Base-by-base conservation (phyloP, 2,329 filamentous ascomycete genomes). In the Metarhizium robertsii region DNA sequence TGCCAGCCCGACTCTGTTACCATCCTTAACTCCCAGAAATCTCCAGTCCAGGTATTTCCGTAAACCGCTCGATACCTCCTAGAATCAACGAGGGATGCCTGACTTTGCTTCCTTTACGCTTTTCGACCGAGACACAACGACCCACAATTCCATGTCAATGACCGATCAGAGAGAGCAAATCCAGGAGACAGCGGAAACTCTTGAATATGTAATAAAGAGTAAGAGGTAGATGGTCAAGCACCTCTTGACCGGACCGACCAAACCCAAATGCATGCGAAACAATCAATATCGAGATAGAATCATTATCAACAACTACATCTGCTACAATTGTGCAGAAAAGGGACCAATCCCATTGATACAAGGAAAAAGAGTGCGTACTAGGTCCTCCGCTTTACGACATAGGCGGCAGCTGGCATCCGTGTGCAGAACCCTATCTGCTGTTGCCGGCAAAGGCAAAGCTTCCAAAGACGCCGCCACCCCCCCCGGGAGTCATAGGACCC, bases 401-500 rank as follows among this genome's bases (percentile, higher is more conserved):
- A 54, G 52, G 47, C 42, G 50, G 55, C 34, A 52, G 50, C 53
- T 54, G 52, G 55, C 57, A 61, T 53, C 51, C 53, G 36, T 29
- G 29, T 20, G 55, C 58, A 59, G 58, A 57, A 38, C 59, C 58
- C 63, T 66, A 73, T 61, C 71, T 69, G 62, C 65, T 68, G 55
- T 64, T 65, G 56, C 71, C 73, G 40, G 68, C 71, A 70, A 81
- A 80, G 57, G 78, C 75, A 71, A 92, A 92, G 67, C 78, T 81
- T 50, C 89, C 89, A 75, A 92, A 91, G 29, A 86, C 83, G 53
- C 88, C 87, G 30, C 85, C 85, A 2, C 84, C 84, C 20, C 84
- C 86, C 30, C 89, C 88, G 1, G 90, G 90, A 7, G 90, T 94
- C 79, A 91, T 85, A 40, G 87, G 81, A 2, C 86, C 86, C 68